Evolutionary conservation across 345 rosid species (phyloP).

Genomic region (Moricandia moricandioides): DNA sequence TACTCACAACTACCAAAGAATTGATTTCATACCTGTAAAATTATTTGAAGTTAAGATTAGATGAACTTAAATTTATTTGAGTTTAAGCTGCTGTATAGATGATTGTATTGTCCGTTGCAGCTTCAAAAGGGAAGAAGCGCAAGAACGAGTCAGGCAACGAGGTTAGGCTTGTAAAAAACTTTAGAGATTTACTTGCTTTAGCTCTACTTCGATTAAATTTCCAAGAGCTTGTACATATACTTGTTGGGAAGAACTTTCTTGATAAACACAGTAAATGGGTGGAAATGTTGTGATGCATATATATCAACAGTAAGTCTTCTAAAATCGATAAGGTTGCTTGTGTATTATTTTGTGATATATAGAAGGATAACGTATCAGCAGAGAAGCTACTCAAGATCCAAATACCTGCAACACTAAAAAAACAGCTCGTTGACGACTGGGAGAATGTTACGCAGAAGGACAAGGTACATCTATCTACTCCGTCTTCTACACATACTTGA

Average conservation of each 20-base stretch:
- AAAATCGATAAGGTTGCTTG: constrained; percentile 9
- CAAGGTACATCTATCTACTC: constrained; percentile 49
- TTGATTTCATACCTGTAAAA: not conserved
- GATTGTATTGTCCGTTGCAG: constrained; percentile 46
- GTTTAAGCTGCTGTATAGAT: constrained; percentile 13
- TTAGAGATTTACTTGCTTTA: constrained; percentile 1
- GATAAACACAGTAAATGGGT: not conserved
- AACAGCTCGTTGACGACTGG: constrained; percentile 90
- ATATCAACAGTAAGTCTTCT: not conserved
- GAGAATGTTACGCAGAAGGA: constrained; percentile 75
- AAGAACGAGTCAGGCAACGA: constrained; percentile 73
- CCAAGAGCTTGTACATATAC: constrained; percentile 1
- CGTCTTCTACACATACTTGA: not conserved
- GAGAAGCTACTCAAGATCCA: constrained; percentile 84
- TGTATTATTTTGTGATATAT: constrained; percentile 23
- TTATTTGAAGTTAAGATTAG: not conserved
- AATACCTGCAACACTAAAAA: constrained; percentile 74
- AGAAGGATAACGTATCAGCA: constrained; percentile 51
- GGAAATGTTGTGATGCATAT: not conserved
- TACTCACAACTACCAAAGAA: not conserved
- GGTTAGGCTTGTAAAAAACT: constrained; percentile 50
- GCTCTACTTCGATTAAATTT: not conserved
- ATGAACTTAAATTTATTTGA: not conserved
- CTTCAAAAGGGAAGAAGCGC: constrained; percentile 77
- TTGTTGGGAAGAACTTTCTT: not conserved